phyloP scores from a whole-genome alignment of 805 yeast species.

The Kluyveromyces dobzhanskii region DNA sequence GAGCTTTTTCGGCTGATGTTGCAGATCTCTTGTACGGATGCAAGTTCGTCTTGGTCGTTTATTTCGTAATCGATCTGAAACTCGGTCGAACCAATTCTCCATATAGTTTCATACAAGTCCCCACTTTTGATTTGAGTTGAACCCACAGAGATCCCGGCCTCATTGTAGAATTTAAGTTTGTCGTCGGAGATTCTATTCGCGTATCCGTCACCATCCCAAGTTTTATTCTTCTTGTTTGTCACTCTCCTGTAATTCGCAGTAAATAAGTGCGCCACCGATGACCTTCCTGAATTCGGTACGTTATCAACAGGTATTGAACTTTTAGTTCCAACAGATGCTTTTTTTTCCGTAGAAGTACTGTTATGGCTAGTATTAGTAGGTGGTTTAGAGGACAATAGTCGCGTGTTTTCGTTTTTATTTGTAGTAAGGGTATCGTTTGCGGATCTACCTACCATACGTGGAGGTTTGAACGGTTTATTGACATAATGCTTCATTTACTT shows the following conservation, averaged over 20 bases:
- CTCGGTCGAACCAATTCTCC: conserved; percentile 52
- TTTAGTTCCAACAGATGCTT: neutral
- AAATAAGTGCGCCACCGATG: conserved; percentile 10
- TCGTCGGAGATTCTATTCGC: conserved; percentile 29
- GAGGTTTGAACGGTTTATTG: conserved; percentile 48
- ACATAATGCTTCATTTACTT: conserved; percentile 12
- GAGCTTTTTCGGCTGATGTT: neutral
- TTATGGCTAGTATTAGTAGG: neutral
- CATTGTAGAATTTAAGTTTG: conserved; percentile 21
- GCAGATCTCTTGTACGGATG: conserved; percentile 9
- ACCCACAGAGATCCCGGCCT: conserved; percentile 26
- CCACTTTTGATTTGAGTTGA: conserved; percentile 10
- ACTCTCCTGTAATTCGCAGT: conserved; percentile 61
- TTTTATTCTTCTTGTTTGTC: conserved; percentile 70
- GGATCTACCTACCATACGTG: conserved; percentile 24
- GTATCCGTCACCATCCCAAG: conserved; percentile 92
- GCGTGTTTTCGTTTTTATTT: neutral
- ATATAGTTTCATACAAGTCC: conserved; percentile 32
- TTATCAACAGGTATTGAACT: too few relatives aligned
- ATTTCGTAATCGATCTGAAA: conserved; percentile 49
- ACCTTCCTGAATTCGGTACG: conserved; percentile 1
- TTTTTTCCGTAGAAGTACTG: neutral
- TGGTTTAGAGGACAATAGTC: neutral
- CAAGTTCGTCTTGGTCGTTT: conserved; percentile 17
- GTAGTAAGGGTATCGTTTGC: neutral